Evolutionary conservation across 441 rosid species (phyloP).

Genomic region (Adansonia madagascariensis): DNA sequence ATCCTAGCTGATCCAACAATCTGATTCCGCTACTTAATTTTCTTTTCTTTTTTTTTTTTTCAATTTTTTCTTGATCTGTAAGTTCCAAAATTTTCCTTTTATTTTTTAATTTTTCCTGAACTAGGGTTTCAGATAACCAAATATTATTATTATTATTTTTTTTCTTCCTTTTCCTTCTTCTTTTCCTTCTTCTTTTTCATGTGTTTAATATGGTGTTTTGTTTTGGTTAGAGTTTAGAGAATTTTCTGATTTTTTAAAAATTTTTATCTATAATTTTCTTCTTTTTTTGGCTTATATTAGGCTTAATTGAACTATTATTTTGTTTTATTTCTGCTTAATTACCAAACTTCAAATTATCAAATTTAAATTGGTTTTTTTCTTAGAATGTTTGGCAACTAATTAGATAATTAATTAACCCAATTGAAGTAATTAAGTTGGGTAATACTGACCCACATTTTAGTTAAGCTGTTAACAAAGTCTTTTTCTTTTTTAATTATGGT

Average conservation of each 20-base stretch:
- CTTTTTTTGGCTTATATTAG: background rate
- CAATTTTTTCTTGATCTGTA: conserved; percentile 13
- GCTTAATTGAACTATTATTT: background rate
- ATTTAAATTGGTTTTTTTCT: background rate
- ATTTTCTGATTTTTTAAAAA: background rate
- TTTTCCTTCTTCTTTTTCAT: background rate
- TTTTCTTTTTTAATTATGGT: background rate
- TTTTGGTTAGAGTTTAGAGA: background rate
- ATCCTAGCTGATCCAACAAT: conserved; percentile 8
- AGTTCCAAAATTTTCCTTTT: background rate
- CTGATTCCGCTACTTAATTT: background rate
- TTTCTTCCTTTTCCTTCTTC: background rate
- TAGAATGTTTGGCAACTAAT: background rate
- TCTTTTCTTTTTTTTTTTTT: background rate
- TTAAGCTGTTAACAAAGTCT: background rate
- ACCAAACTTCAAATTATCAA: background rate
- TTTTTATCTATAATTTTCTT: background rate
- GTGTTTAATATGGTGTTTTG: background rate
- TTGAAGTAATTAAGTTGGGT: conserved; percentile 14
- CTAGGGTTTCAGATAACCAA: background rate
- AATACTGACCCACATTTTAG: conserved; percentile 21
- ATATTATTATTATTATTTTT: background rate
- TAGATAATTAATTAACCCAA: background rate
- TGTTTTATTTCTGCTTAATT: background rate
- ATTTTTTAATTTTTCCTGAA: background rate